A percentile compares a stretch with the other conserved stretches of the same genome.
Evolutionary conservation across 1,284 basidiomycete species (phyloP).

Genomic region (Ceratobasidium sp.): DNA sequence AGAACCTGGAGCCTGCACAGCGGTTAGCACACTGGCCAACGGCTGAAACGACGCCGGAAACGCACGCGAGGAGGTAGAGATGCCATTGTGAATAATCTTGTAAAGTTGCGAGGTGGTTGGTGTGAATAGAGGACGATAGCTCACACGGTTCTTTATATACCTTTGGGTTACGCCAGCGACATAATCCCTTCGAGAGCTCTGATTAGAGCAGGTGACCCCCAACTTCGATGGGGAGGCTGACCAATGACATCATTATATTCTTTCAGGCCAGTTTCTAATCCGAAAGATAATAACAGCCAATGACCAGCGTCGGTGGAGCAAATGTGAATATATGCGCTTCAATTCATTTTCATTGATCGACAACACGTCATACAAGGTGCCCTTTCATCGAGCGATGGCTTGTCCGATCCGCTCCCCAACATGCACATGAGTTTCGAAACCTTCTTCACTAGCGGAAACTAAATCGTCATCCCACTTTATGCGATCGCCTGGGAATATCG

Average conservation of each 20-base stretch:
- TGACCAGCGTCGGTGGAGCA: neutral
- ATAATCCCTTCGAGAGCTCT: neutral
- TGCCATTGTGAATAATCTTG: constrained; percentile 2
- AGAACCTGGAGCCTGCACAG: constrained; percentile 20
- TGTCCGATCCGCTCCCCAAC: constrained; percentile 57
- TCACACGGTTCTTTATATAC: constrained; percentile 9
- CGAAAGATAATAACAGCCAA: neutral
- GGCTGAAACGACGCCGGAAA: neutral
- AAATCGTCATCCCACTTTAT: constrained; percentile 74
- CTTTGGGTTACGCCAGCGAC: neutral
- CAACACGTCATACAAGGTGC: neutral
- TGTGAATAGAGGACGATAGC: neutral
- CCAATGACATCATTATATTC: constrained; percentile 20
- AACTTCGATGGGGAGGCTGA: constrained; percentile 1
- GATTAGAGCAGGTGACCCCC: constrained; percentile 18
- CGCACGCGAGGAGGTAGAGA: constrained; percentile 32
- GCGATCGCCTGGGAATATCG: constrained; percentile 65
- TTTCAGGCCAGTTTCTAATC: neutral
- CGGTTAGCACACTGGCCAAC: neutral
- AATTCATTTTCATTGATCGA: neutral
- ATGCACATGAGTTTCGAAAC: constrained; percentile 75
- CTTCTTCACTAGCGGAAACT: constrained; percentile 60
- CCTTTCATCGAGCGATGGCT: constrained; percentile 9
- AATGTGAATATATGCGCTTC: neutral
- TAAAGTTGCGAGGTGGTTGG: neutral